phyloP scores from a whole-genome alignment of 352 stramenopile species.

The Saprolegnia parasitica region DNA sequence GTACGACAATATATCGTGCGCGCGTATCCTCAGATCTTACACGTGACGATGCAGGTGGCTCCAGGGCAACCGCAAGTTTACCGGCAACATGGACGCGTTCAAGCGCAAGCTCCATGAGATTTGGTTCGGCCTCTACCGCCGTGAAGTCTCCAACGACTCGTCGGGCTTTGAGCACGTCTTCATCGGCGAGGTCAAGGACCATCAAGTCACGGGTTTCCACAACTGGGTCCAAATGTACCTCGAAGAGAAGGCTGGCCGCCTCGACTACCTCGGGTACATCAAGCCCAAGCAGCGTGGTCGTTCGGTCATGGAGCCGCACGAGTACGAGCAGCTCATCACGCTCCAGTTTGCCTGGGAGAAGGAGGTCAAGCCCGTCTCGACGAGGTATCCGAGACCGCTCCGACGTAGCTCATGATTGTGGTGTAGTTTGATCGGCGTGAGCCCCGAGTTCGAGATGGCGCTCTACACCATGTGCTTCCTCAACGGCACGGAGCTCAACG shows the following conservation, averaged over 20 bases:
- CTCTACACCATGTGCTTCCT: constrained; percentile 96
- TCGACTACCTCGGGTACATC: constrained; percentile 94
- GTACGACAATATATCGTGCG: constrained; percentile 50
- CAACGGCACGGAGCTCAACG: constrained; percentile 82
- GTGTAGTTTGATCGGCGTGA: constrained; percentile 88
- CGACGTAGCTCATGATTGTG: background rate
- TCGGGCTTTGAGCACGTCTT: constrained; percentile 97
- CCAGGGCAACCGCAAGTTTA: constrained; percentile 80
- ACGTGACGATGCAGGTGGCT: constrained; percentile 47
- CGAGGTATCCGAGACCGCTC: constrained; percentile 39
- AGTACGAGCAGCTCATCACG: constrained; percentile 91
- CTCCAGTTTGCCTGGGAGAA: constrained; percentile 92
- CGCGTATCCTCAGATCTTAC: constrained; percentile 36
- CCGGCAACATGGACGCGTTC: constrained; percentile 63
- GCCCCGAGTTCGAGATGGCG: constrained; percentile 94
- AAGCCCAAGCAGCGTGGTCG: constrained; percentile 74
- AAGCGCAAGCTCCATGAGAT: constrained; percentile 91
- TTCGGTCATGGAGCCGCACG: constrained; percentile 61
- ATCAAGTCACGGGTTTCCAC: constrained; percentile 90
- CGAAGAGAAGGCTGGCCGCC: constrained; percentile 87
- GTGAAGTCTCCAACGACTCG: constrained; percentile 81
- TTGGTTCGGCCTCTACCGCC: constrained; percentile 94
- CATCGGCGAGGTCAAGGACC: constrained; percentile 92
- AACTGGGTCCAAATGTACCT: constrained; percentile 98
- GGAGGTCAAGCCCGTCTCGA: constrained; percentile 87